phyloP scores from a whole-genome alignment of 2,329 filamentous ascomycete species.

The Aureobasidium pullulans region DNA sequence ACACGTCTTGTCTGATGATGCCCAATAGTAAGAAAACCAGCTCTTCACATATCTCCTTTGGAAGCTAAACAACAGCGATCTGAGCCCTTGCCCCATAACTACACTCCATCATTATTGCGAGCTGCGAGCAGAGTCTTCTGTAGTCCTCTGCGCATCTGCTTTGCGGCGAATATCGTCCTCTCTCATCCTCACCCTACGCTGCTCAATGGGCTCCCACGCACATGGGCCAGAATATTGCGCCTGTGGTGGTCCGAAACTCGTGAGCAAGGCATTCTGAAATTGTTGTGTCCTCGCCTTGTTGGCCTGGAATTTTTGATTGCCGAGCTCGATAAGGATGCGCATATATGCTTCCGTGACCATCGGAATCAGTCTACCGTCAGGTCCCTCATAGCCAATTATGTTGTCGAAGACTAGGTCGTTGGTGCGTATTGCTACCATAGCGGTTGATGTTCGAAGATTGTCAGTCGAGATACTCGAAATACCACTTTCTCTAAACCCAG shows the following conservation, averaged over 20 bases:
- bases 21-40: too few species aligned
- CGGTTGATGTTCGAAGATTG: constrained; percentile 45
- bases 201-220: constrained; percentile 2
- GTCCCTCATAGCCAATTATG: constrained; percentile 56
- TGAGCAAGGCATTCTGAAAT: constrained; percentile 49
- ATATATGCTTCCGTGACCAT: constrained; percentile 64
- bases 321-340: constrained; percentile 56
- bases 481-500: constrained; percentile 86
- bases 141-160: background rate
- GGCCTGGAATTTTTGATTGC: constrained; percentile 66
- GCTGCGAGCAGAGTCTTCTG: background rate
- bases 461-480: constrained; percentile 56
- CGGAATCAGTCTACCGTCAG: constrained; percentile 37
- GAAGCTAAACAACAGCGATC: too few species aligned
- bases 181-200: constrained; percentile 1
- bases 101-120: too few species aligned
- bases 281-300: constrained; percentile 61
- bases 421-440: constrained; percentile 75
- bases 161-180: background rate
- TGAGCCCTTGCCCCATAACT: too few species aligned
- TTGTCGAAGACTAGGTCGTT: constrained; percentile 77
- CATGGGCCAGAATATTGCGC: background rate
- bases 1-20: too few species aligned
- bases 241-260: constrained; percentile 25
- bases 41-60: too few species aligned